Evolutionary conservation across 441 rosid species (phyloP).

Genomic region (Flueggea neowawraea): DNA sequence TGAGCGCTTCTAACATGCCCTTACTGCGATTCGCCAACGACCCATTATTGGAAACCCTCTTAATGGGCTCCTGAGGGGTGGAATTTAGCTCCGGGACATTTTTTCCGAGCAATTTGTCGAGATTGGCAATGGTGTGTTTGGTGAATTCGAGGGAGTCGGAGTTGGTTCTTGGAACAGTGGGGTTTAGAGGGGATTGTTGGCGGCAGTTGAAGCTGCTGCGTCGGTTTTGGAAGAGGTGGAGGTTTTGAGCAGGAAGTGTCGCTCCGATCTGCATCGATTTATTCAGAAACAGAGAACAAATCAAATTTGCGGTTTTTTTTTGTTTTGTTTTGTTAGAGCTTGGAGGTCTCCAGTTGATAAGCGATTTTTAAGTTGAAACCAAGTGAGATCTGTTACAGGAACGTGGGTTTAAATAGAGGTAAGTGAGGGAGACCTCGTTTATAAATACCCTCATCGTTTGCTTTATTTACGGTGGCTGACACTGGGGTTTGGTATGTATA

Average conservation of each 20-base stretch:
- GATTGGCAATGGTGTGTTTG: neutral
- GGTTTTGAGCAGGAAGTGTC: neutral
- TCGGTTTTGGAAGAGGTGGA: neutral
- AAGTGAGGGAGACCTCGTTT: too few relatives aligned
- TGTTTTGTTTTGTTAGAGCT: too few relatives aligned
- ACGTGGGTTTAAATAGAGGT: too few relatives aligned
- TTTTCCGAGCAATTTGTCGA: neutral
- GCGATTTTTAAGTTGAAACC: too few relatives aligned
- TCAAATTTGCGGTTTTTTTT: too few relatives aligned
- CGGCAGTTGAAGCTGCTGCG: neutral
- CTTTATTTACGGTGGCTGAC: too few relatives aligned
- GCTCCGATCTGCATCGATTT: neutral
- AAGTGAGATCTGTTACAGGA: too few relatives aligned
- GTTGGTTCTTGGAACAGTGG: neutral
- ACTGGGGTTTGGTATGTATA: too few relatives aligned
- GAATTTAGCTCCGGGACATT: slow-evolving; percentile 5
- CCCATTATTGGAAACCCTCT: slow-evolving; percentile 15
- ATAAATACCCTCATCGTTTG: too few relatives aligned
- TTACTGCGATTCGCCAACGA: slow-evolving; percentile 27
- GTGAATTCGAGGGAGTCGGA: neutral
- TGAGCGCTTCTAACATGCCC: slow-evolving; percentile 47
- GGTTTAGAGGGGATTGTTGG: neutral
- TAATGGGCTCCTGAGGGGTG: slow-evolving; percentile 13
- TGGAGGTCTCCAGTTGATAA: too few relatives aligned
- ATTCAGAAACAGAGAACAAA: too few relatives aligned